These are phyloP conservation scores for Arthrobotrys sphaeroides DNA, from an alignment of 2,329 filamentous ascomycete genomes.

Conservation along the genomic window DNA sequence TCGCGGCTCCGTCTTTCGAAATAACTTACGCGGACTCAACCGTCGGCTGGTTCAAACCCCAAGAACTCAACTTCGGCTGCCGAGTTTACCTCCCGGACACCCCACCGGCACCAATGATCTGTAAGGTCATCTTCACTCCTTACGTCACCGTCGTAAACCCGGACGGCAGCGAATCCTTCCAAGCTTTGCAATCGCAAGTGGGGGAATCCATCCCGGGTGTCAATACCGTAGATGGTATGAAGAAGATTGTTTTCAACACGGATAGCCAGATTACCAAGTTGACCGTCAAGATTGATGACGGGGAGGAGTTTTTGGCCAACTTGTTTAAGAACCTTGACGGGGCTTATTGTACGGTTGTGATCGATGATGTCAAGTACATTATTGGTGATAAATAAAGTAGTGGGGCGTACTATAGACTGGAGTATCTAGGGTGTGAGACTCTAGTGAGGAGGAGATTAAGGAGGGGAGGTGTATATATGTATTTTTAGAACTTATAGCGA, in stretches of 20 bases:
- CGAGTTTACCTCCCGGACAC: background rate
- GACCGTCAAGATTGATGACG: background rate
- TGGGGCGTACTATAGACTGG: too few species aligned
- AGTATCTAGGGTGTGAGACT: background rate
- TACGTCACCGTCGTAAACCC: slow-evolving; percentile 2
- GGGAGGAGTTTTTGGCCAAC: background rate
- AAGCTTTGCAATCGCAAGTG: background rate
- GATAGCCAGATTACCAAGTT: background rate
- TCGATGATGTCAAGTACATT: slow-evolving; percentile 26
- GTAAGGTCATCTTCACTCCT: slow-evolving; percentile 12
- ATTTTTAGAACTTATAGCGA: background rate
- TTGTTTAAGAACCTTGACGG: background rate
- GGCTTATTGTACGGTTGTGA: background rate
- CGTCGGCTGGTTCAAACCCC: slow-evolving; percentile 19
- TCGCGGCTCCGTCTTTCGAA: background rate
- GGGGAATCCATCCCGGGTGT: background rate
- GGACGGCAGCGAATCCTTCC: background rate
- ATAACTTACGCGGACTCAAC: background rate
- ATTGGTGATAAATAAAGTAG: background rate
- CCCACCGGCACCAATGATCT: background rate
- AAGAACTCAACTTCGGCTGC: slow-evolving; percentile 19
- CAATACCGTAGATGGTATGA: slow-evolving; percentile 1
- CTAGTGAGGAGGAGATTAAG: background rate
- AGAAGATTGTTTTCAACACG: background rate
- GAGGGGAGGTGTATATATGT: background rate